phyloP scores from a whole-genome alignment of 2,329 filamentous ascomycete species.

The Clonostachys byssicola region DNA sequence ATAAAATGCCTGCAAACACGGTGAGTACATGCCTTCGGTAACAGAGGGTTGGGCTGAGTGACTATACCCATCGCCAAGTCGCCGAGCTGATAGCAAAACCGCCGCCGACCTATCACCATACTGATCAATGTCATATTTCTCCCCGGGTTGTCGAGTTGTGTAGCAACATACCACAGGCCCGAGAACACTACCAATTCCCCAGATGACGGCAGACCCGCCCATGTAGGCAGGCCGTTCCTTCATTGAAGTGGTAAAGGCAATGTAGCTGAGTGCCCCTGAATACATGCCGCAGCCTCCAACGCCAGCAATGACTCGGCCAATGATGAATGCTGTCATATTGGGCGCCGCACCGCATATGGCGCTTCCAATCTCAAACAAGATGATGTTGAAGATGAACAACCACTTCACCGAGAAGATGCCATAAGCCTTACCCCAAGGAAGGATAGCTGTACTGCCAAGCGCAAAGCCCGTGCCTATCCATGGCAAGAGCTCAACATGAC shows the following conservation, averaged over 20 bases:
- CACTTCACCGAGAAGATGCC: conserved; percentile 38
- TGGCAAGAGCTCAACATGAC: conserved; percentile 24
- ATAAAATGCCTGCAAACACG: conserved; percentile 30
- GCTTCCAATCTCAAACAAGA: conserved; percentile 15
- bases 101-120: conserved; percentile 19
- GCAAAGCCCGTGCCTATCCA: conserved; percentile 33
- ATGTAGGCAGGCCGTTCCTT: conserved; percentile 15
- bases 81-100: conserved; percentile 24
- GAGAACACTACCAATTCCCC: conserved; percentile 33
- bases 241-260: conserved; percentile 13
- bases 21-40: neutral
- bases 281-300: conserved; percentile 34
- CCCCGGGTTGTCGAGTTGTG: neutral
- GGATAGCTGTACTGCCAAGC: conserved; percentile 28
- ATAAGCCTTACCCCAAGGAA: conserved; percentile 25
- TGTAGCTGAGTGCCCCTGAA: conserved; percentile 15
- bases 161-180: conserved; percentile 26
- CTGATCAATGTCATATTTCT: neutral
- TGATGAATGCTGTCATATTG: conserved; percentile 35
- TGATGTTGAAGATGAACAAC: conserved; percentile 16
- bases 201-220: conserved; percentile 13
- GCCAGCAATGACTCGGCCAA: conserved; percentile 35
- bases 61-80: conserved; percentile 15
- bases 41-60: conserved; percentile 26
- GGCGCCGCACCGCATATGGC: conserved; percentile 31